Base-by-base conservation (phyloP, 2,329 filamentous ascomycete genomes). In the Xylariaceae sp. region DNA sequence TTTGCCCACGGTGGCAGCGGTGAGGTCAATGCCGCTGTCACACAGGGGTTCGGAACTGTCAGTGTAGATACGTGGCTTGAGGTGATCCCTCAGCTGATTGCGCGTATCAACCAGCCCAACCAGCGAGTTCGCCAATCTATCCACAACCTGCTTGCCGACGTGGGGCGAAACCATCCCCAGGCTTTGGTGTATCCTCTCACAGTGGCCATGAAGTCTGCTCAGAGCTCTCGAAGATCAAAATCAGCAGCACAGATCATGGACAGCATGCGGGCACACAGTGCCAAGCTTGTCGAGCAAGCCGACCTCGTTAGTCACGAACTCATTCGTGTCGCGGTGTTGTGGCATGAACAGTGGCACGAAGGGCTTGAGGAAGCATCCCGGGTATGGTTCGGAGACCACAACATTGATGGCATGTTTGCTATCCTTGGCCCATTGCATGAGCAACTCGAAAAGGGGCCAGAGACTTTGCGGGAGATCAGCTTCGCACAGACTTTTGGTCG, bases 321-420 rank as follows among this genome's bases (percentile, higher is more conserved):
- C 42, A 97, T 99, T 59, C 83, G 93, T 38, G 94, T 98, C 44
- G 93, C 93, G 13, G 91, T 98, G 2, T 67, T 98, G 18, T 98
- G 94, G 94, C 93, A 99, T 60, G 93, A 99, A 59, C 86, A 95
- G 51, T 99, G 93, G 93, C 93, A 98, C 53, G 94, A 99, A 65
- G 94, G 87, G 19, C 74, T 99, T 13, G 93, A 98, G 65, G 94
- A 99, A 68, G 94, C 93, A 1, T 96, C 89, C 24, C 81, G 93
- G 39, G 73, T 98, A 15, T 98, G 97, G 72, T 99, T 98, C 65
- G 93, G 91, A 45, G 91, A 97, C 56, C 86, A 94, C 58, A 95
- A 98, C 63, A 93, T 97, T 34, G 87, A 96, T 47, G 94, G 91
- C 58, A 98, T 98, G 93, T 93, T 98, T 63, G 78, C 82, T 9